Evolutionary conservation across 768 basidiomycete species (phyloP).

Genomic region (Tremella fuciformis): DNA sequence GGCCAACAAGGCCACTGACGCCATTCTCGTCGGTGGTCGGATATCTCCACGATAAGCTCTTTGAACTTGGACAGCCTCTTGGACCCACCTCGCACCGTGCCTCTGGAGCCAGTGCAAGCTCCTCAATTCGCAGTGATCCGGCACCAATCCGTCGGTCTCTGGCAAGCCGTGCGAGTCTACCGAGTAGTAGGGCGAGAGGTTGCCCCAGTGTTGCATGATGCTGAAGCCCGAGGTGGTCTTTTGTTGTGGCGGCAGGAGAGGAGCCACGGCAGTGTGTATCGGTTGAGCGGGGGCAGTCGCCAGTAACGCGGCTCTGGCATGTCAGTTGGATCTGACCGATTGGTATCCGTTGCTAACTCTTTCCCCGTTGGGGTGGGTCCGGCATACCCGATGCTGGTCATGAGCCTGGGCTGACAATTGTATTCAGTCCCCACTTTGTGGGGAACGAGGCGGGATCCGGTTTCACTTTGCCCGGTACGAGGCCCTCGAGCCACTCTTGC

Average conservation of each 20-base stretch:
- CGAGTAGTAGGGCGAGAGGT: constrained; percentile 48
- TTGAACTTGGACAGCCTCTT: too few relatives aligned
- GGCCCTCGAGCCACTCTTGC: constrained; percentile 38
- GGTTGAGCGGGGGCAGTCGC: constrained; percentile 43
- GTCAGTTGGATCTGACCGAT: neutral
- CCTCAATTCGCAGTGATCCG: constrained; percentile 39
- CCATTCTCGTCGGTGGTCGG: constrained; percentile 41
- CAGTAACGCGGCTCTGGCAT: constrained; percentile 37
- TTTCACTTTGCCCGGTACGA: constrained; percentile 12
- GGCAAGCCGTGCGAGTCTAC: constrained; percentile 46
- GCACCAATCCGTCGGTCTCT: constrained; percentile 38
- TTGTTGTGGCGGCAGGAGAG: constrained; percentile 33
- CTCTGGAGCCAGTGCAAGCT: constrained; percentile 50
- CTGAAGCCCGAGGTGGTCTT: constrained; percentile 31
- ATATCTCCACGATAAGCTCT: constrained; percentile 29
- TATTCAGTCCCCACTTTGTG: too few relatives aligned
- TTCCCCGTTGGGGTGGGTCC: constrained; percentile 49
- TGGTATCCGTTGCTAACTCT: constrained; percentile 36
- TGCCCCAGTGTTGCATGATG: constrained; percentile 50
- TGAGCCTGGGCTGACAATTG: neutral
- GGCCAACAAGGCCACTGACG: constrained; percentile 25
- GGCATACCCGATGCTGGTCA: constrained; percentile 45
- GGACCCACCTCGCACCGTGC: constrained; percentile 44
- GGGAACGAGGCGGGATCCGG: constrained; percentile 28
- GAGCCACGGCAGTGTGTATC: constrained; percentile 37